Base-by-base conservation (phyloP, 192 early-diverging fungal species). In the Blastocladiella britannica region DNA sequence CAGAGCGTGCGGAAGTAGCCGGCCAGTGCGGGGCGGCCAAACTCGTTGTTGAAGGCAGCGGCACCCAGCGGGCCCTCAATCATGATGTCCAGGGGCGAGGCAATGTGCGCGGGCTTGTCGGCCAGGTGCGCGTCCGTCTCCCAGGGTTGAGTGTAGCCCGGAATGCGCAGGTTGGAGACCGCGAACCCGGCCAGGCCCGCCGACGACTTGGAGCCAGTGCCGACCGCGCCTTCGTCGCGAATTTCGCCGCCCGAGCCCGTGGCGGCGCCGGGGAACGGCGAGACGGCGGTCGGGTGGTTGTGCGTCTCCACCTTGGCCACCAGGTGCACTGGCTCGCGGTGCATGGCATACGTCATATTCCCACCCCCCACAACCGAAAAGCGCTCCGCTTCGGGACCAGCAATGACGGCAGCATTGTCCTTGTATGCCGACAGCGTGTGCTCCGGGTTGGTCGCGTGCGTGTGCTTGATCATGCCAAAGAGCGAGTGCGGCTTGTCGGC, bases 221-320 rank as follows among this genome's bases (percentile, higher is more conserved):
- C 96, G 8, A 97, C 94, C 5, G 93, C 85, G 58, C 91, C 96
- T 75, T 99, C 96, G 68, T 99, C 96, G 68, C 96, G 86, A 68
- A 99, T 99, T 70, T 99, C 96, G 67, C 96, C 96, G 65, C 96
- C 96, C 23, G 91, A 85, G 53, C 96, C 96, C 22, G 96, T 99
- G 4, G 93, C 84, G 24, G 96, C 96, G 62, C 96, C 96, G 24
- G 96, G 86, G 69, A 87, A 95, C 26, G 96, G 96, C 54, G 93
- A 97, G 23, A 99, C 92, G 24, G 91, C 90, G 20, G 93, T 99
- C 30, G 96, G 96, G 67, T 99, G 96, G 68, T 99, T 99, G 73
- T 99, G 96, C 1, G 96, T 99, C 75, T 99, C 96, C 22, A 99
- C 96, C 73, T 99, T 95, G 59, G 82, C 83, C 28, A 97, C 76